Evolutionary conservation across 208 protist species (phyloP).

Genomic region (Crithidia mellificae): DNA sequence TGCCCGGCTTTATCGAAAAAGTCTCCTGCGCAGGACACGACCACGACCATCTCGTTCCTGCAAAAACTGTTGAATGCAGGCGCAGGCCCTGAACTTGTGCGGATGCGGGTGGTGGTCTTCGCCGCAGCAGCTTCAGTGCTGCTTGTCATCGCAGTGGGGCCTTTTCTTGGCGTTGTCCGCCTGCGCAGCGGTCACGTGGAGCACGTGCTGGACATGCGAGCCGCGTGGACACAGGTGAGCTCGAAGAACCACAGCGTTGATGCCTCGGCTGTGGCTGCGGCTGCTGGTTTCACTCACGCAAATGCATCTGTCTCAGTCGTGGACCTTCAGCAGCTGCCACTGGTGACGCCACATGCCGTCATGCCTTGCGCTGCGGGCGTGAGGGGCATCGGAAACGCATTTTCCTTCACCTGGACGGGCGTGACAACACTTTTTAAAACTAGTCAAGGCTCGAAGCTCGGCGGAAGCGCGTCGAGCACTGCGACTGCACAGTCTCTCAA

Average conservation of each 20-base stretch:
- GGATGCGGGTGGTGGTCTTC: constrained; percentile 20
- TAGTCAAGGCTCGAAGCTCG: too few species aligned
- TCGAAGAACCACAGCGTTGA: too few species aligned
- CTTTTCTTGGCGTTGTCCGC: constrained; percentile 18
- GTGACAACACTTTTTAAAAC: neutral
- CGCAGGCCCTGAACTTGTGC: constrained; percentile 1
- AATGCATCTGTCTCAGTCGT: too few species aligned
- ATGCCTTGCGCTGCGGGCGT: neutral
- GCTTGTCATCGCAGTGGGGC: constrained; percentile 16
- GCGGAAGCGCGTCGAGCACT: too few species aligned
- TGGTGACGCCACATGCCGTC: neutral
- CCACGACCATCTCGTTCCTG: constrained; percentile 9
- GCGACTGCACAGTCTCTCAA: too few species aligned
- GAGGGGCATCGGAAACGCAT: neutral
- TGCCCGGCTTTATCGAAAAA: neutral
- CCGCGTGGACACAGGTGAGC: too few species aligned
- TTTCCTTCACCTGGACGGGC: constrained; percentile 6
- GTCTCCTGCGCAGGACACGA: neutral
- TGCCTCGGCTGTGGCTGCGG: too few species aligned
- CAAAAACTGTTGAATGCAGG: constrained; percentile 11
- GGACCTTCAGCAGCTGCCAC: constrained; percentile 2
- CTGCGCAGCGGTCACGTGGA: constrained; percentile 13
- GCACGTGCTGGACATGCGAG: constrained; percentile 18
- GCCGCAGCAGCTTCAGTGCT: constrained; percentile 6
- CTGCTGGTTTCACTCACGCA: too few species aligned